Percentiles rank a stretch among this genome's conserved stretches.
These are phyloP conservation scores for Diplodia intermedia DNA, from an alignment of 2,329 filamentous ascomycete species.

Conservation along the genomic window DNA sequence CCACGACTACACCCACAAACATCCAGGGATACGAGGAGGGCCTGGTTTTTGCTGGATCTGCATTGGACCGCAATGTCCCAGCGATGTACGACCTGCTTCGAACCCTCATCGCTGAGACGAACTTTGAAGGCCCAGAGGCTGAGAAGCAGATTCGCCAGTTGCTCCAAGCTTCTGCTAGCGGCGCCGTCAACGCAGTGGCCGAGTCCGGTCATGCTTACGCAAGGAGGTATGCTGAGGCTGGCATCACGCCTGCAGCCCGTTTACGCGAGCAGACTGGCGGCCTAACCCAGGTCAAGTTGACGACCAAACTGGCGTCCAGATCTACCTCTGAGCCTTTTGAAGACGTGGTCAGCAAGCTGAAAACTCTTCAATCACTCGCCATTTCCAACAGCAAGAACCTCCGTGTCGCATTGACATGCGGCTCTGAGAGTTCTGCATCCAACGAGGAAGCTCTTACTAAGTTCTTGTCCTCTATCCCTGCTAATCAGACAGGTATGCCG, in stretches of 20 bases:
- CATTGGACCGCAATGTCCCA: constrained; percentile 86
- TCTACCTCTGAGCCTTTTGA: constrained; percentile 71
- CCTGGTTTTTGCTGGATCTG: constrained; percentile 82
- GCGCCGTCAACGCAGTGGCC: constrained; percentile 89
- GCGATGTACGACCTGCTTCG: constrained; percentile 88
- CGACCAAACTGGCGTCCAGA: constrained; percentile 77
- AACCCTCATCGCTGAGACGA: constrained; percentile 81
- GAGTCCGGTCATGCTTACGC: constrained; percentile 89
- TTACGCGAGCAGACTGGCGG: constrained; percentile 85
- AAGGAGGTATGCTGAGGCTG: constrained; percentile 80
- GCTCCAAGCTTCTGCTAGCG: constrained; percentile 84
- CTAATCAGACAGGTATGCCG: constrained; percentile 42
- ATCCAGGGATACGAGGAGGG: constrained; percentile 78
- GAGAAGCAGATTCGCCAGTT: constrained; percentile 84
- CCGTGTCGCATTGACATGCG: constrained; percentile 86
- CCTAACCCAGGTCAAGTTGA: constrained; percentile 86
- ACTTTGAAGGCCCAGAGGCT: constrained; percentile 85
- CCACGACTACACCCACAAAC: constrained; percentile 77
- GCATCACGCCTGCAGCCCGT: constrained; percentile 73
- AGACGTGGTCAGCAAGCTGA: constrained; percentile 82
- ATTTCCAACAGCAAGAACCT: constrained; percentile 71
- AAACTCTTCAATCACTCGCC: constrained; percentile 80
- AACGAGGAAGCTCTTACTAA: constrained; percentile 75
- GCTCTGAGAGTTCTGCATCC: constrained; percentile 69
- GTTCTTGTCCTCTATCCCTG: constrained; percentile 71